These are phyloP conservation scores for Poa pratensis DNA, from an alignment of 176 grass and related monocot genomes.

Conservation along the genomic window DNA sequence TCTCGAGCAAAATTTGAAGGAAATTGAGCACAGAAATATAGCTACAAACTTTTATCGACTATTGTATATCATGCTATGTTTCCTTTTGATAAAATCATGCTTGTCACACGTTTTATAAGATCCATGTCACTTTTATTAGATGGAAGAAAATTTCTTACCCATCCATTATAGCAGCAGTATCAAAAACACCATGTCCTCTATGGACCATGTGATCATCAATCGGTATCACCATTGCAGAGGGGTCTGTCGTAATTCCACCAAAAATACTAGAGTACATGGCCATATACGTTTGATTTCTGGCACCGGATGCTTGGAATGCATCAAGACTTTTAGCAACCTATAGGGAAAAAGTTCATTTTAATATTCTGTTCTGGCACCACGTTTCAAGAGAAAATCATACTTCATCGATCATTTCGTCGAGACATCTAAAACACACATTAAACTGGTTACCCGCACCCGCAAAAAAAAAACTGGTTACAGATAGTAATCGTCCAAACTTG, in stretches of 20 bases:
- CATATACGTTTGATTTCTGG: slow-evolving; percentile 77
- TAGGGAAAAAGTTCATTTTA: slow-evolving; percentile 14
- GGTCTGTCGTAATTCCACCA: slow-evolving; percentile 82
- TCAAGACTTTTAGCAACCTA: slow-evolving; percentile 69
- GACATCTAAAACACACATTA: slow-evolving; percentile 5
- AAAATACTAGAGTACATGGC: slow-evolving; percentile 95
- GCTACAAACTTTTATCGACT: neutral
- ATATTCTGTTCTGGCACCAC: neutral
- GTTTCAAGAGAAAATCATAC: slow-evolving; percentile 37
- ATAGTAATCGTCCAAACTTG: neutral
- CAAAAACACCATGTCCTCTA: slow-evolving; percentile 95
- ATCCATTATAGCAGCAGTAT: slow-evolving; percentile 87
- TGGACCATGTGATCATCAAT: slow-evolving; percentile 98
- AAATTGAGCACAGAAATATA: neutral
- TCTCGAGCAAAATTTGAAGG: slow-evolving; percentile 19
- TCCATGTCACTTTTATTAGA: neutral
- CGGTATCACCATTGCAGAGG: slow-evolving; percentile 84
- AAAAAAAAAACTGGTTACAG: slow-evolving; percentile 4
- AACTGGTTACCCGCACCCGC: neutral
- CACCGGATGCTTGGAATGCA: slow-evolving; percentile 62
- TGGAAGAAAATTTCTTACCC: slow-evolving; percentile 57
- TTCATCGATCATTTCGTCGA: neutral
- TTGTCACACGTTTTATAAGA: neutral
- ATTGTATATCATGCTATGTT: neutral
- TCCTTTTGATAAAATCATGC: slow-evolving; percentile 16